A percentile compares a stretch with the other conserved stretches of the same genome.
phyloP scores from a whole-genome alignment of 352 stramenopile species.

The Aphanomyces euteiches region DNA sequence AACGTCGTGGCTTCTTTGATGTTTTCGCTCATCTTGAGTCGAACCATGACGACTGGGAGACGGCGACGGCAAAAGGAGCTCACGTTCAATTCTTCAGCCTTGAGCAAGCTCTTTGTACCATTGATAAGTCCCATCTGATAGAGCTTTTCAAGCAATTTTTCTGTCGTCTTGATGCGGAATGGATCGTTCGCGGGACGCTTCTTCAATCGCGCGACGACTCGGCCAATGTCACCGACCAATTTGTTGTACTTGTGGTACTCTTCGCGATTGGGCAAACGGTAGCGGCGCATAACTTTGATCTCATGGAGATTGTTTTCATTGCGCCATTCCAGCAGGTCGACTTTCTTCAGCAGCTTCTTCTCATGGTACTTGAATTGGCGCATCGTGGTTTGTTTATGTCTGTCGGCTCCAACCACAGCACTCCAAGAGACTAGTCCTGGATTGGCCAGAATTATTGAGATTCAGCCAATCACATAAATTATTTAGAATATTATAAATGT shows the following conservation, averaged over 20 bases:
- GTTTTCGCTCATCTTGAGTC: constrained; percentile 98
- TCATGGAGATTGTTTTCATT: constrained; percentile 98
- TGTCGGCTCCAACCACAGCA: not conserved
- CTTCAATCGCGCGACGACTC: constrained; percentile 93
- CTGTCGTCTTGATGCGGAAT: constrained; percentile 96
- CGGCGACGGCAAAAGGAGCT: constrained; percentile 93
- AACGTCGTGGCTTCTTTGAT: constrained; percentile 97
- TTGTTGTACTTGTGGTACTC: constrained; percentile 99
- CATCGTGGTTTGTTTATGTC: constrained; percentile 42
- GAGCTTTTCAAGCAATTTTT: constrained; percentile 96
- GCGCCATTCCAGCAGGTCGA: constrained; percentile 99
- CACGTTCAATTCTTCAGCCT: constrained; percentile 96
- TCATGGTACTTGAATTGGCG: constrained; percentile 94
- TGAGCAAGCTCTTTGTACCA: constrained; percentile 95
- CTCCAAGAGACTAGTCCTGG: not conserved
- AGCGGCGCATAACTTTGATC: constrained; percentile 96
- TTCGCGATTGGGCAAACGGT: constrained; percentile 97
- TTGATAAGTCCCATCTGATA: constrained; percentile 97
- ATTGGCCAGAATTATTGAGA: constrained; percentile 1
- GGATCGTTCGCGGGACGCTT: constrained; percentile 92
- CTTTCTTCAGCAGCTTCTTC: constrained; percentile 99
- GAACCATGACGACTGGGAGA: constrained; percentile 98
- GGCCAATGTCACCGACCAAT: constrained; percentile 94
- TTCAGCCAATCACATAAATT: constrained; percentile 7
- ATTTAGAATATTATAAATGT: not conserved